A percentile compares a stretch with the other conserved stretches of the same genome.
Evolutionary conservation across 257 asterid genomes (phyloP).

Genomic region (Voacanga thouarsii): DNA sequence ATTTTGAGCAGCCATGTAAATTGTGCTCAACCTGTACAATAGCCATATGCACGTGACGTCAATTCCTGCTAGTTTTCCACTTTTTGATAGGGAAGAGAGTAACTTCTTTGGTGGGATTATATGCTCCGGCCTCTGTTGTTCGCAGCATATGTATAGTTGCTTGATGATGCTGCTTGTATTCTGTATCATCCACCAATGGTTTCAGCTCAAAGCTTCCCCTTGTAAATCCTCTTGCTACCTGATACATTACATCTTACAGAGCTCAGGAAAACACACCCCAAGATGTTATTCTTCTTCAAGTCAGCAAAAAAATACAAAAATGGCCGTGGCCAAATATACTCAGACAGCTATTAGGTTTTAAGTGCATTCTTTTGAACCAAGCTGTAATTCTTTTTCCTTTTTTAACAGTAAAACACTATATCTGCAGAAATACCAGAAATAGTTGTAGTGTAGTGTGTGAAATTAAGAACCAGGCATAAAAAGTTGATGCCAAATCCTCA

Average conservation of each 20-base stretch:
- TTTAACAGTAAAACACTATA: neutral
- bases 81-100: constrained; percentile 71
- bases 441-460: neutral
- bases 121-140: constrained; percentile 43
- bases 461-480: neutral
- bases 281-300: neutral
- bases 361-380: neutral
- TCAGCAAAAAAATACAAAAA: neutral
- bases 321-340: neutral
- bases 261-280: neutral
- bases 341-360: neutral
- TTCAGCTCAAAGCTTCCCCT: constrained; percentile 84
- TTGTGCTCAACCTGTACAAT: constrained; percentile 11
- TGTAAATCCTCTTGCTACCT: constrained; percentile 87
- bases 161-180: constrained; percentile 27
- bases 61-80: constrained; percentile 60
- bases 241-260: constrained; percentile 8
- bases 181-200: constrained; percentile 50
- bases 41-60: constrained; percentile 12
- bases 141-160: constrained; percentile 47
- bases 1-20: constrained; percentile 2
- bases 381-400: neutral
- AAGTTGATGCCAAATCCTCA: neutral
- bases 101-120: constrained; percentile 40
- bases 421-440: neutral